Base-by-base conservation (phyloP, 208 protist genomes). In the Balamuthia mandrillaris region DNA sequence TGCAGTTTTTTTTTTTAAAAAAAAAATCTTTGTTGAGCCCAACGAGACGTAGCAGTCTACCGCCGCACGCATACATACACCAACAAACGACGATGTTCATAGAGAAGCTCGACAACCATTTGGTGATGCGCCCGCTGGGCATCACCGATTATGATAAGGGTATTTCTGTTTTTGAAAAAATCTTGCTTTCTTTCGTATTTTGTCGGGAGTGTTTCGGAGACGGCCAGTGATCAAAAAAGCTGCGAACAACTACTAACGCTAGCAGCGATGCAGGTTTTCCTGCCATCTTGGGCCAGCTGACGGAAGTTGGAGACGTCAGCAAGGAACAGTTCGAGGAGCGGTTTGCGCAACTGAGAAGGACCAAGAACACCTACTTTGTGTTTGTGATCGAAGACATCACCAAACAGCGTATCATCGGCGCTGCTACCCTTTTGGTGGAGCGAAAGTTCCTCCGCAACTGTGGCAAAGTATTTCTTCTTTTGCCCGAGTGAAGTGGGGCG, bases 361-460 rank as follows among this genome's bases (percentile, higher is more conserved):
- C 77, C 49, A 0, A 2, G 21, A 68, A 78, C 51, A 87, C 35
- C 10, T 92, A 90, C 68, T 86, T 58, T 44, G 65, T 89, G 12
- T 29, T 93, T 1, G 88, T 93, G 7, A 81, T 81, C 33, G 91
- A 93, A 45, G 91, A 93, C 83, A 27, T 42, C 16, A 31, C 9
- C 29, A 68, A n/a, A 27, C 65, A 63, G 39, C 86, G 65, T 33
- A 87, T 95, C 16, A 79, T 92, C 12, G 93, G 65, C 18, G 60
- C 61, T 51, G 92, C 82, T 31, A 87, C 90, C n/a, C 51, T 95
- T 1, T 41, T 94, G 4, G 29, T 95, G 31, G 93, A 95, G 51
- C 56, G 51, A 18, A 95, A 95, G 85, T 93, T 94, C 58, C 72
- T 94, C 29, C 81, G 91, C 83, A 77, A 61, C 54, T 66, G 88